Evolutionary conservation across 495 filamentous ascomycete genomes (phyloP), one percentile per base, ranked within the genome.

Genomic region (Aspergillus cristatus): DNA sequence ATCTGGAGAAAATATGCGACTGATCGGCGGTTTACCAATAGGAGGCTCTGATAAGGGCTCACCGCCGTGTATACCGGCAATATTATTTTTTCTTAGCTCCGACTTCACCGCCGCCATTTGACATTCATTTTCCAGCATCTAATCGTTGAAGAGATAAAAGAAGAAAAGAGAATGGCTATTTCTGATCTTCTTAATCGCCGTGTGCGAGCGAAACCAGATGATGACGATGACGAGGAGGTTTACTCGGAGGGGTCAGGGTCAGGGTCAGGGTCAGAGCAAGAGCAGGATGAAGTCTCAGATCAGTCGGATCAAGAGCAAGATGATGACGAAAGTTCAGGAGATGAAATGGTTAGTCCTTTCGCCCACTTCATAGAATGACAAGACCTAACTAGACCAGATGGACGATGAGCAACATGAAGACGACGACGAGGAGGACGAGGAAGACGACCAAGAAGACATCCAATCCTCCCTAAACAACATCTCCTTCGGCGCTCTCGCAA

Each of bases 401-500:
- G 20, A 30, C 3, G 41, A 44, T 16, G 49, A 54, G n/a, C n/a
- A n/a, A 8, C 29, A 40, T 6, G 50, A 46, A 15, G 45, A 52
- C 18, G 47, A 50, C 10, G 48, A 41, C n/a, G 35, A 28, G 5
- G 57, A 55, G 20, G 50, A 42, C 20, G 51, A 47, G 16, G 48
- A 59, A 6, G 42, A 48, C 31, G 56, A 64, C 11, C 48, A 64
- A 40, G 57, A 64, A 10, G 63, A 67, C 35, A 53, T 66, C 26
- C 56, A 66, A 51, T 47, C 53, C 34, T 62, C 53, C 16, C 50
- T 68, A 28, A 55, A 57, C 41, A 58, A 60, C 60, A 60, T 96
- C 36, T 90, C 88, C 20, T 98, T 98, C 54, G 87, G 87, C 35
- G 81, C 86, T 0, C 68, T 98, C 18, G 83, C 81, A 35, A 82